A percentile compares a stretch with the other conserved stretches of the same genome.
Evolutionary conservation across 116 monocot genomes (phyloP).

Genomic region (Zostera marina): DNA sequence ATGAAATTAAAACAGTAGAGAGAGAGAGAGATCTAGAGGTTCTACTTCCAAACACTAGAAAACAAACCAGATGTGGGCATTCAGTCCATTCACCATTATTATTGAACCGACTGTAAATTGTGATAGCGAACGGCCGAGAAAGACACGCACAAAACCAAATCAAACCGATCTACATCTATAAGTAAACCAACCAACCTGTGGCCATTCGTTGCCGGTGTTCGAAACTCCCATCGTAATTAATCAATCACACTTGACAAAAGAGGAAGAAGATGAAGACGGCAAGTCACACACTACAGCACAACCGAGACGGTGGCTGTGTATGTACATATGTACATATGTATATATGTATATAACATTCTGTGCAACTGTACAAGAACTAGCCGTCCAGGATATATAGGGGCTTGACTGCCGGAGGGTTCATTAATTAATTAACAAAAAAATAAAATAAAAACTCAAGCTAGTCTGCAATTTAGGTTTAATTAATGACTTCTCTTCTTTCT

Average conservation of each 20-base stretch:
- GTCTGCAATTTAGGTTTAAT: neutral
- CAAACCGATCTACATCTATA: too few species aligned
- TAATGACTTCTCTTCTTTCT: neutral
- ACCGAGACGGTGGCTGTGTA: too few species aligned
- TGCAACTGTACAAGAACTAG: too few species aligned
- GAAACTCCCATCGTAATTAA: neutral
- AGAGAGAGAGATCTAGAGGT: conserved; percentile 14
- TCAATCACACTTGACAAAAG: too few species aligned
- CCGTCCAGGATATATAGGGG: too few species aligned
- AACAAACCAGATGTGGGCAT: conserved; percentile 28
- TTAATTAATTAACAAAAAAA: too few species aligned
- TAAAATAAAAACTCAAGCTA: too few species aligned
- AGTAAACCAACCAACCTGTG: conserved; percentile 10
- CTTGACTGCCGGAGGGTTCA: too few species aligned
- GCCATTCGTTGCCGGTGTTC: conserved; percentile 7
- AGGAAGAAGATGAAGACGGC: too few species aligned
- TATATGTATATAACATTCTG: too few species aligned
- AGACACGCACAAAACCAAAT: neutral
- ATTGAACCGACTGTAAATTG: conserved; percentile 22
- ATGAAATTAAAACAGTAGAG: neutral
- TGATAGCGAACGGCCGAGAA: conserved; percentile 11
- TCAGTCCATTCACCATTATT: conserved; percentile 29
- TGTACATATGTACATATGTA: too few species aligned
- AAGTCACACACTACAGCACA: too few species aligned
- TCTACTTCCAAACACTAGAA: conserved; percentile 33